Percentiles rank a stretch among this genome's conserved stretches.
phyloP scores from a whole-genome alignment of 2,329 filamentous ascomycete species.

The Dactylellina leptospora region DNA sequence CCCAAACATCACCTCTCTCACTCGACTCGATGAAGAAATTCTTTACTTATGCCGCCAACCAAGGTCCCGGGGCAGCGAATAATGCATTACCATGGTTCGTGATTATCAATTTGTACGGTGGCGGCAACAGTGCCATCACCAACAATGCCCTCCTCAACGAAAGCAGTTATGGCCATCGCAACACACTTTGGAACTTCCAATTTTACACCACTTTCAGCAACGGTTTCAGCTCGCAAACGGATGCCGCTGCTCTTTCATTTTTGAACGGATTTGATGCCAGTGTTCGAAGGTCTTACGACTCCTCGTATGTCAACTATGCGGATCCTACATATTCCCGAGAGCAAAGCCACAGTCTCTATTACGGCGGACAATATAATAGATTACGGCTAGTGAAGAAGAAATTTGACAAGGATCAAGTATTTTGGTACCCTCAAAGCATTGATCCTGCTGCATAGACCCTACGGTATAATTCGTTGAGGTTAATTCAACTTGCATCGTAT shows the following conservation, averaged over 20 bases:
- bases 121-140: constrained; percentile 49
- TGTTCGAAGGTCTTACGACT: constrained; percentile 35
- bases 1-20: constrained; percentile 21
- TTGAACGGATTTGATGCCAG: constrained; percentile 32
- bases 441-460: constrained; percentile 23
- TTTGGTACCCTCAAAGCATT: constrained; percentile 52
- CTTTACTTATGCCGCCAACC: constrained; percentile 36
- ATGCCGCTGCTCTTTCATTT: constrained; percentile 12
- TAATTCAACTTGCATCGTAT: not conserved
- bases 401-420: constrained; percentile 44
- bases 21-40: constrained; percentile 17
- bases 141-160: constrained; percentile 34
- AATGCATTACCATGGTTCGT: constrained; percentile 54
- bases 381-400: constrained; percentile 47
- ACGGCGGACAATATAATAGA: constrained; percentile 24
- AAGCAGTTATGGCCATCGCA: constrained; percentile 55
- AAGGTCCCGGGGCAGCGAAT: constrained; percentile 6
- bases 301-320: constrained; percentile 49
- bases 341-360: constrained; percentile 35
- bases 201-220: constrained; percentile 50
- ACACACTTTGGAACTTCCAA: constrained; percentile 55
- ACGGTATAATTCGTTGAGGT: not conserved
- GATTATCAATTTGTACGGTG: constrained; percentile 56
- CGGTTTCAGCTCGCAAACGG: not conserved
- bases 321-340: constrained; percentile 35